Evolutionary conservation across 2,329 filamentous ascomycete species (phyloP).

Genomic region (Penicillium sp.): DNA sequence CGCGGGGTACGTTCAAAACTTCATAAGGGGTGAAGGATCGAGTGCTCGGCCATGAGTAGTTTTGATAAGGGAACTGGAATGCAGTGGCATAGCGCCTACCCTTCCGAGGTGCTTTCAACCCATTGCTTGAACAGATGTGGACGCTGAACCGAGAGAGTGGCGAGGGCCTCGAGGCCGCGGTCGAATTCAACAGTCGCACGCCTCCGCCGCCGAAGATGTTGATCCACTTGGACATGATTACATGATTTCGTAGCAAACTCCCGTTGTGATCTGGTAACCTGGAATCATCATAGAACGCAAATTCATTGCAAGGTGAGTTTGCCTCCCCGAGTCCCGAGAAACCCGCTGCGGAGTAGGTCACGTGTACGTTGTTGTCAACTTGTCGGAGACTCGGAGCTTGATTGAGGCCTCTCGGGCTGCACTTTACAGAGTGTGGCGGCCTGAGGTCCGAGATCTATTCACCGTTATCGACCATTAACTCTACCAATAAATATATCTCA

Average conservation of each 20-base stretch:
- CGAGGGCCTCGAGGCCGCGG: constrained; percentile 14
- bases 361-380: constrained; percentile 13
- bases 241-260: constrained; percentile 28
- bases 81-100: constrained; percentile 35
- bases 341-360: constrained; percentile 12
- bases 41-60: constrained; percentile 44
- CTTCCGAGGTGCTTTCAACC: constrained; percentile 14
- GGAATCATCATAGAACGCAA: not conserved
- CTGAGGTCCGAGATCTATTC: too few species aligned
- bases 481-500: too few species aligned
- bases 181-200: constrained; percentile 34
- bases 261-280: constrained; percentile 11
- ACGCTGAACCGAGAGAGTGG: constrained; percentile 27
- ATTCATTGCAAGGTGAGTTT: not conserved
- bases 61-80: constrained; percentile 29
- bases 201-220: constrained; percentile 39
- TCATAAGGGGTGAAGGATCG: constrained; percentile 72
- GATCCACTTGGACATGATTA: constrained; percentile 49
- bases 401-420: not conserved
- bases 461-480: too few species aligned
- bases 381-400: too few species aligned
- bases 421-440: too few species aligned
- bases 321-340: constrained; percentile 2
- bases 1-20: constrained; percentile 63
- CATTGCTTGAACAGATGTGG: constrained; percentile 16